Evolutionary conservation across 2,329 filamentous ascomycete species (phyloP).

Genomic region (Microdochium bolleyi): DNA sequence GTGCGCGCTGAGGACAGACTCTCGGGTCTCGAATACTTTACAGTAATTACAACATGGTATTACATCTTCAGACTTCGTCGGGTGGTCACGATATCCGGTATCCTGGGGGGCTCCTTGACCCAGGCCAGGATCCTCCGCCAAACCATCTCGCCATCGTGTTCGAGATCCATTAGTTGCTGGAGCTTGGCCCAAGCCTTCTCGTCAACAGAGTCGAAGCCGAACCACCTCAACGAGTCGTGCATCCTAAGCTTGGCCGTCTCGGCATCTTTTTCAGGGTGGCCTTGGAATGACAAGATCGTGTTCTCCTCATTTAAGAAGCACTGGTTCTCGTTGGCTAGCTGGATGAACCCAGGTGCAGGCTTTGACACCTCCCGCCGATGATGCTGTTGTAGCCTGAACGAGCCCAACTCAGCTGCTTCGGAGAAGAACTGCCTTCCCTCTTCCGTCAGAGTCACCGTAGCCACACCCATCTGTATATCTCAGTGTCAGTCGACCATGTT

Average conservation of each 20-base stretch:
- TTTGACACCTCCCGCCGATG: conserved; percentile 29
- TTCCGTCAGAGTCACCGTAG: conserved; percentile 25
- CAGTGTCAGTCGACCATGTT: no score
- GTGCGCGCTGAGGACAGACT: background rate
- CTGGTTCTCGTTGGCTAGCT: conserved; percentile 27
- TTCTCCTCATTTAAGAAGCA: conserved; percentile 27
- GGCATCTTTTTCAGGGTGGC: conserved; percentile 34
- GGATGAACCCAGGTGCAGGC: conserved; percentile 22
- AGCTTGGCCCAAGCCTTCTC: conserved; percentile 18
- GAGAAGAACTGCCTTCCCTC: conserved; percentile 28
- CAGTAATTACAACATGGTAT: background rate
- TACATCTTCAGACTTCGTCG: conserved; percentile 2
- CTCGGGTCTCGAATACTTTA: background rate
- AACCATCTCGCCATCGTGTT: conserved; percentile 27
- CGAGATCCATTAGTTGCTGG: conserved; percentile 15
- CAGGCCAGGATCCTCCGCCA: conserved; percentile 26
- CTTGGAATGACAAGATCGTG: conserved; percentile 33
- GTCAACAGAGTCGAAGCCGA: conserved; percentile 21
- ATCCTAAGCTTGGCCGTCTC: conserved; percentile 28
- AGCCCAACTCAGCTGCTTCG: conserved; percentile 9
- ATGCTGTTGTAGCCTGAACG: conserved; percentile 28
- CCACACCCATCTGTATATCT: conserved; percentile 6
- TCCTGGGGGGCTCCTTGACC: conserved; percentile 8
- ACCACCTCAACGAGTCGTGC: conserved; percentile 26
- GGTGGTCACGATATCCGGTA: conserved; percentile 5